phyloP scores from a whole-genome alignment of 768 basidiomycete species.

The Boletus pseudo-olivaceus region DNA sequence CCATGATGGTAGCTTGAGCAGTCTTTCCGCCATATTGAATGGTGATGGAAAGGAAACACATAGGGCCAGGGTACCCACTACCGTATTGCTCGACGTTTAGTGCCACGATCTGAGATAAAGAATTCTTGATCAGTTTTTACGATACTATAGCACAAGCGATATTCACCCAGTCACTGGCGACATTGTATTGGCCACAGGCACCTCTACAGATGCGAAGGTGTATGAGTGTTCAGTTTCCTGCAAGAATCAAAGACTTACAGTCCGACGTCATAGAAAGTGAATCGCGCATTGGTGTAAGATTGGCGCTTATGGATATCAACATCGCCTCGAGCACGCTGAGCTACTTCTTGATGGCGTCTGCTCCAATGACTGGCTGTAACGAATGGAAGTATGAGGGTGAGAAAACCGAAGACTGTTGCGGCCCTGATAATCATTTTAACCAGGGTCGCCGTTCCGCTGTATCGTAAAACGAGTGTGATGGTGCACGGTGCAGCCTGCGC shows the following conservation, averaged over 20 bases:
- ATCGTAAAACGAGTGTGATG: conserved; percentile 20
- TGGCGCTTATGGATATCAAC: conserved; percentile 39
- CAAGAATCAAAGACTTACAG: conserved; percentile 33
- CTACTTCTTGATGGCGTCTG: conserved; percentile 46
- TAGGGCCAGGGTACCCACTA: conserved; percentile 55
- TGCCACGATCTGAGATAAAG: conserved; percentile 52
- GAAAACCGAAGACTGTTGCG: conserved; percentile 32
- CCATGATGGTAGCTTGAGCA: conserved; percentile 54
- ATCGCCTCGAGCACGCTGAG: conserved; percentile 43
- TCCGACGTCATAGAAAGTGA: conserved; percentile 57
- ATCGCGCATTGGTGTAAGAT: conserved; percentile 34
- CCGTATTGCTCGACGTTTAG: conserved; percentile 55
- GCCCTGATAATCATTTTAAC: conserved; percentile 19
- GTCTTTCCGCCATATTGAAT: conserved; percentile 62
- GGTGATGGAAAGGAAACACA: conserved; percentile 60
- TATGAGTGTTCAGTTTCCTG: conserved; percentile 6
- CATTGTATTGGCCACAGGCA: conserved; percentile 48
- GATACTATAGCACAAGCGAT: neutral
- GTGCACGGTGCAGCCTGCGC: conserved; percentile 12
- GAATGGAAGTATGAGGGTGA: conserved; percentile 35
- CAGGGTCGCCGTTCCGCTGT: neutral
- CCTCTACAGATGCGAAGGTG: conserved; percentile 37
- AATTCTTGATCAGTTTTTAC: neutral
- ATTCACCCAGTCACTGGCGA: conserved; percentile 43
- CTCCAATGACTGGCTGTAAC: conserved; percentile 32